Percentiles rank a stretch among this genome's conserved stretches.
Evolutionary conservation across 2,329 filamentous ascomycete species (phyloP).

Genomic region (Talaromyces sp.): DNA sequence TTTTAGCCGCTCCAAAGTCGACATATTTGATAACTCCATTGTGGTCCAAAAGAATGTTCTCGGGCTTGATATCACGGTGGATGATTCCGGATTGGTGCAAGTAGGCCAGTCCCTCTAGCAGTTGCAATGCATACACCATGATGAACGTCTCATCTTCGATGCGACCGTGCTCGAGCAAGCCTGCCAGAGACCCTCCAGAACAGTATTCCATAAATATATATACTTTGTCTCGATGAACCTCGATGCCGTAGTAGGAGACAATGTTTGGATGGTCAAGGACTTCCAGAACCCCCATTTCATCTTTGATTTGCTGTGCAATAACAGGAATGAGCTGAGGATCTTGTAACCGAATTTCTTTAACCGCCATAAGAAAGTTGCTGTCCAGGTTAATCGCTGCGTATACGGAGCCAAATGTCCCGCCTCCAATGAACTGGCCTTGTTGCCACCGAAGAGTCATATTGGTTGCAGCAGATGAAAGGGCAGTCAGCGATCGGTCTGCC

Average conservation of each 20-base stretch:
- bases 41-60: constrained; percentile 94
- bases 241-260: constrained; percentile 95
- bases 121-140: constrained; percentile 91
- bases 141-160: constrained; percentile 98
- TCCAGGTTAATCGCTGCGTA: constrained; percentile 97
- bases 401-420: constrained; percentile 94
- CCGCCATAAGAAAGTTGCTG: constrained; percentile 92
- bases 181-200: constrained; percentile 86
- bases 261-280: constrained; percentile 96
- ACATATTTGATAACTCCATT: constrained; percentile 99
- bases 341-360: constrained; percentile 96
- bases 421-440: constrained; percentile 95
- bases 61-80: constrained; percentile 96
- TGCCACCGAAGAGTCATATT: constrained; percentile 97
- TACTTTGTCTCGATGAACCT: constrained; percentile 97
- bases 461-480: constrained; percentile 86
- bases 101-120: constrained; percentile 90
- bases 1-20: constrained; percentile 95
- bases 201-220: constrained; percentile 99
- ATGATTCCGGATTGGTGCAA: constrained; percentile 88
- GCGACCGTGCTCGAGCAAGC: constrained; percentile 84
- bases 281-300: constrained; percentile 95
- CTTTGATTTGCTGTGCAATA: constrained; percentile 87
- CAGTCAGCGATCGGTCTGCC: constrained; percentile 89
- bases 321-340: constrained; percentile 94